Percentiles rank a stretch among this genome's conserved stretches.
Conservation (phyloP, 768 basidiomycete species). For the Agaricus sinodeliciosus region DNA sequence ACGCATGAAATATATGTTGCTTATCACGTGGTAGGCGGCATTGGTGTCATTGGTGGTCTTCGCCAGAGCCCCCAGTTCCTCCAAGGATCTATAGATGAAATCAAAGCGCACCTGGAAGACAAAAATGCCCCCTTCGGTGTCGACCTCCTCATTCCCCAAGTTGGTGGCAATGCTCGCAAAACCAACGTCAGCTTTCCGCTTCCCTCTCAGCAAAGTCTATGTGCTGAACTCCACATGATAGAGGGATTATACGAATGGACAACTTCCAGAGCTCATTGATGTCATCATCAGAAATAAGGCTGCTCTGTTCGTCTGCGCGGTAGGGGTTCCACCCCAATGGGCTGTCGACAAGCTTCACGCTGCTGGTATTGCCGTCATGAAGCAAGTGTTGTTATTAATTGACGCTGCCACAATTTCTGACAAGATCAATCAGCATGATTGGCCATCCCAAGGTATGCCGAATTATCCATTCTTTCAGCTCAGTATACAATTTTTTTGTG, state of each 20-base stretch:
- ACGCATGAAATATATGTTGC: neutral
- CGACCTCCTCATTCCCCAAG: conserved; percentile 76
- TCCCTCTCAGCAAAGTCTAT: neutral
- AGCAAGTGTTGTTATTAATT: conserved; percentile 37
- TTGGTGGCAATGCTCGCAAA: conserved; percentile 78
- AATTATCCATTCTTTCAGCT: conserved; percentile 1
- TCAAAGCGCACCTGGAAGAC: conserved; percentile 71
- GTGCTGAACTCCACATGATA: conserved; percentile 8
- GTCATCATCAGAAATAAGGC: conserved; percentile 71
- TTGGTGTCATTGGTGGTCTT: conserved; percentile 85
- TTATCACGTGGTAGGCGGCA: conserved; percentile 41
- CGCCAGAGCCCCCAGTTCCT: conserved; percentile 70
- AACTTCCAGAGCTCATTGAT: conserved; percentile 70
- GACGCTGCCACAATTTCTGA: neutral
- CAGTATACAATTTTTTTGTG: conserved; percentile 2
- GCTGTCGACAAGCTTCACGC: conserved; percentile 77
- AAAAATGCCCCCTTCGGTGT: conserved; percentile 75
- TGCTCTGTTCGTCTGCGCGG: conserved; percentile 75
- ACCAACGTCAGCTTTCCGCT: conserved; percentile 48
- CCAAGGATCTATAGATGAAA: conserved; percentile 56
- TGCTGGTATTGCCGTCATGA: conserved; percentile 79
- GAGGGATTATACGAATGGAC: conserved; percentile 75
- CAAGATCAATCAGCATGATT: conserved; percentile 49
- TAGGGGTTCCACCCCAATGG: conserved; percentile 80
- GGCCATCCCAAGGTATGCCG: conserved; percentile 71